Evolutionary conservation across 352 stramenopile genomes (phyloP).

Genomic region (Phytophthora kernoviae): DNA sequence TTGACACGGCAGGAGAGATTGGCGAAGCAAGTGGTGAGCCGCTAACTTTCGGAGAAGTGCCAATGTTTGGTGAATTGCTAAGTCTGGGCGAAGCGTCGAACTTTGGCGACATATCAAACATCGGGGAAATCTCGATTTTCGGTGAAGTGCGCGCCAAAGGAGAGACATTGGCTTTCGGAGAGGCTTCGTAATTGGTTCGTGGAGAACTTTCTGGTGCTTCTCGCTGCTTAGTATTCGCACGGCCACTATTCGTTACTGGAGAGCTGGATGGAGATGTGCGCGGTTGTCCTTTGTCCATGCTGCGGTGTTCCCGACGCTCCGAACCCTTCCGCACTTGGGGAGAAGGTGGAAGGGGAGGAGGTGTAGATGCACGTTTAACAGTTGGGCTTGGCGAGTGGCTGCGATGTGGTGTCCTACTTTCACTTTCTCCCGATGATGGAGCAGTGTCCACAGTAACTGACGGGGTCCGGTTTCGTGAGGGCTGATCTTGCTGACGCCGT

Average conservation of each 20-base stretch:
- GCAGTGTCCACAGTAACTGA: conserved; percentile 42
- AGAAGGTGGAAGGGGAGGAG: conserved; percentile 29
- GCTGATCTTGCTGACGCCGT: conserved; percentile 22
- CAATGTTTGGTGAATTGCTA: conserved; percentile 19
- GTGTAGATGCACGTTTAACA: conserved; percentile 32
- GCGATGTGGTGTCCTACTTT: conserved; percentile 12
- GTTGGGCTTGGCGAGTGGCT: conserved; percentile 29
- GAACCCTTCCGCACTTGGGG: conserved; percentile 28
- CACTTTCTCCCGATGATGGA: conserved; percentile 7
- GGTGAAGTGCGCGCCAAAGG: conserved; percentile 15
- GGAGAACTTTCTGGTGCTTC: conserved; percentile 6
- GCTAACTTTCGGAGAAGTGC: conserved; percentile 34
- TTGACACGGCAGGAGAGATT: conserved; percentile 21
- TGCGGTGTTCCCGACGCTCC: conserved; percentile 19
- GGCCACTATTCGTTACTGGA: conserved; percentile 12
- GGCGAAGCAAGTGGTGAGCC: conserved; percentile 35
- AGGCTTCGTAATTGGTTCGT: conserved; percentile 27
- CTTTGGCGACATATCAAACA: conserved; percentile 18
- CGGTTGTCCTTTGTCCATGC: conserved; percentile 18
- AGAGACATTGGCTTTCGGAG: conserved; percentile 24
- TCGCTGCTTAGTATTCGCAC: conserved; percentile 15
- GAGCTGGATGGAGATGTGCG: conserved; percentile 28
- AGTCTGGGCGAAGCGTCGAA: conserved; percentile 18
- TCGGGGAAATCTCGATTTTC: not conserved
- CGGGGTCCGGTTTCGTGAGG: conserved; percentile 27